phyloP scores from a whole-genome alignment of 1,284 basidiomycete species.

The Chalciporus sp. region DNA sequence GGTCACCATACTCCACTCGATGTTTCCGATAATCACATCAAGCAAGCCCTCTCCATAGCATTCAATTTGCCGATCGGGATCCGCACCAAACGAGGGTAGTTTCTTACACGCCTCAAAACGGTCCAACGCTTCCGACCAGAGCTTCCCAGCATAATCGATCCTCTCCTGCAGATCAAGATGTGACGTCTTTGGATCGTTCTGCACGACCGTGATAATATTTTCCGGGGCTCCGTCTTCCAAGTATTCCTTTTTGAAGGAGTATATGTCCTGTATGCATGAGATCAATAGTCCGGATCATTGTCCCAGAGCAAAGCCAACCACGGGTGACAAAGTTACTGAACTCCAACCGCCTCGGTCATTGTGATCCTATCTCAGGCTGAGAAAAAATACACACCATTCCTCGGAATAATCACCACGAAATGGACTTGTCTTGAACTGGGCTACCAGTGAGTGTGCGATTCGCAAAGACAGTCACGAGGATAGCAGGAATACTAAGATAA shows the following conservation, averaged over 20 bases:
- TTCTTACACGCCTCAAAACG: conserved; percentile 22
- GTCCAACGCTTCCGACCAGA: conserved; percentile 17
- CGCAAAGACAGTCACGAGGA: too few species aligned
- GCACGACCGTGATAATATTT: conserved; percentile 27
- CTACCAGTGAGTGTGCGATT: too few species aligned
- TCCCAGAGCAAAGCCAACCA: too few species aligned
- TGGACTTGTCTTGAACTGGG: too few species aligned
- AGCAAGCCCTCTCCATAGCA: conserved; percentile 30
- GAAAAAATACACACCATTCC: too few species aligned
- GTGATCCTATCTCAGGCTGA: too few species aligned
- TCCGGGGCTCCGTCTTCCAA: conserved; percentile 31
- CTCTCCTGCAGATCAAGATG: conserved; percentile 23
- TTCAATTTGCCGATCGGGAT: conserved; percentile 20
- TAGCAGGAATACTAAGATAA: too few species aligned
- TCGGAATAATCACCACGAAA: too few species aligned
- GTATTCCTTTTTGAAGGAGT: conserved; percentile 33
- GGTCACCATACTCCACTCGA: conserved; percentile 31
- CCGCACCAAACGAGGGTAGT: conserved; percentile 20
- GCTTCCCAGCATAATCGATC: conserved; percentile 15
- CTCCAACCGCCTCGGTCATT: too few species aligned
- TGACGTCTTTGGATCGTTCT: conserved; percentile 18
- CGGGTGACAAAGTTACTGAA: too few species aligned
- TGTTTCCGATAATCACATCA: conserved; percentile 29
- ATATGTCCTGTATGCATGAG: conserved; percentile 25
- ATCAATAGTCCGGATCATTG: too few species aligned